These are phyloP conservation scores for Talaromyces stipitatus DNA, from an alignment of 495 filamentous ascomycete species.

Conservation along the genomic window DNA sequence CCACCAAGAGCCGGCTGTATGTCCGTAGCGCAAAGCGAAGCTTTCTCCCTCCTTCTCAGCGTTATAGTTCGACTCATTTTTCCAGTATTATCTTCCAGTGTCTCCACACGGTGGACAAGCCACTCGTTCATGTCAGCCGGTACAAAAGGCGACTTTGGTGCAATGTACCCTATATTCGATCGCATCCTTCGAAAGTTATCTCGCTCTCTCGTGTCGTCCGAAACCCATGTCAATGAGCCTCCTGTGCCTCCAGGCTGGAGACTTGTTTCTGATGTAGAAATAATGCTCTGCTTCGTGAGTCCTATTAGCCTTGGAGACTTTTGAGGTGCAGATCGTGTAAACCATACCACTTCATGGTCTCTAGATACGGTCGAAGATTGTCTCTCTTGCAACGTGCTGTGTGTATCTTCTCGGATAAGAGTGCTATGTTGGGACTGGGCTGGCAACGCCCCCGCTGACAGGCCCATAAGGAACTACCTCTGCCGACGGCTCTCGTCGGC, in stretches of 20 bases:
- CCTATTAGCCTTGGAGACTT: background rate
- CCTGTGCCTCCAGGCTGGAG: constrained; percentile 11
- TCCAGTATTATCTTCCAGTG: background rate
- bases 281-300: background rate
- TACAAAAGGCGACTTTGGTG: constrained; percentile 15
- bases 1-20: constrained; percentile 8
- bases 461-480: background rate
- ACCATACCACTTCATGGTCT: background rate
- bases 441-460: background rate
- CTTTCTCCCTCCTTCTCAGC: background rate
- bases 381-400: background rate
- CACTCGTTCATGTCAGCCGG: constrained; percentile 14
- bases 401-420: background rate
- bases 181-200: constrained; percentile 14
- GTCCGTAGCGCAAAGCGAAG: background rate
- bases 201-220: constrained; percentile 7
- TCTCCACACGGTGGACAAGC: constrained; percentile 9
- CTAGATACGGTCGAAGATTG: background rate
- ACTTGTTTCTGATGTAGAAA: background rate
- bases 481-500: background rate
- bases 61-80: background rate
- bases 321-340: background rate
- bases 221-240: constrained; percentile 19
- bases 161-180: constrained; percentile 12
- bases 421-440: background rate